Evolutionary conservation across 768 basidiomycete genomes (phyloP).

Genomic region (Serpula lacrymans): DNA sequence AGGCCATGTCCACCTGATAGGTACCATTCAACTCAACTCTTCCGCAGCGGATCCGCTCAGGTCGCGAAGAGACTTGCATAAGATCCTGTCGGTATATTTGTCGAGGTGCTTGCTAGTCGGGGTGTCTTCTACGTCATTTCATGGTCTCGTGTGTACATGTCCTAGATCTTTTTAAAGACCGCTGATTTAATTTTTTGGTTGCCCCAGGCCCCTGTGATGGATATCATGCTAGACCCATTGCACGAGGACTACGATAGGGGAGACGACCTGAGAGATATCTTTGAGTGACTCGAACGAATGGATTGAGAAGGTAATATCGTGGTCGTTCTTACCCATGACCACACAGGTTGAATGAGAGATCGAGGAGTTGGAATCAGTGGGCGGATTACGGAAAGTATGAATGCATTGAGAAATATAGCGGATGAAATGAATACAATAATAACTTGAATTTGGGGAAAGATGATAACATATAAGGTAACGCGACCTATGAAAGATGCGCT

Average conservation of each 20-base stretch:
- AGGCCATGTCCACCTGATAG: slow-evolving; percentile 6
- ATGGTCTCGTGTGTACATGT: slow-evolving; percentile 3
- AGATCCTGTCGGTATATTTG: not conserved
- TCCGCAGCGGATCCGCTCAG: not conserved
- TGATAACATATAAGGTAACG: too few species aligned
- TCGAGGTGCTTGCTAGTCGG: slow-evolving; percentile 1
- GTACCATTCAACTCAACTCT: not conserved
- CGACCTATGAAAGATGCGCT: too few species aligned
- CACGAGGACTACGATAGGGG: slow-evolving; percentile 1
- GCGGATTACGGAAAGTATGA: too few species aligned
- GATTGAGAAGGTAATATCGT: not conserved
- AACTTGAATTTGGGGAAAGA: too few species aligned
- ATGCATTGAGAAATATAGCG: too few species aligned
- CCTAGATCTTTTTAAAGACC: slow-evolving; percentile 7
- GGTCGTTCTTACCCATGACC: slow-evolving; percentile 5
- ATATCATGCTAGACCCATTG: slow-evolving; percentile 5
- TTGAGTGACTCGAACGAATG: slow-evolving; percentile 2
- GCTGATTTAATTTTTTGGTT: slow-evolving; percentile 5
- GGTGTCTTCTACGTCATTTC: not conserved
- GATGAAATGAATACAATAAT: too few species aligned
- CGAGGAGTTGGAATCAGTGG: too few species aligned
- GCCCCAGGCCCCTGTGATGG: slow-evolving; percentile 9
- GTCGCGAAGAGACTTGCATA: too few species aligned
- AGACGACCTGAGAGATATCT: not conserved
- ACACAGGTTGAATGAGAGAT: slow-evolving; percentile 4